phyloP scores from a whole-genome alignment of 805 yeast species.

The Blastobotrys attinorum region DNA sequence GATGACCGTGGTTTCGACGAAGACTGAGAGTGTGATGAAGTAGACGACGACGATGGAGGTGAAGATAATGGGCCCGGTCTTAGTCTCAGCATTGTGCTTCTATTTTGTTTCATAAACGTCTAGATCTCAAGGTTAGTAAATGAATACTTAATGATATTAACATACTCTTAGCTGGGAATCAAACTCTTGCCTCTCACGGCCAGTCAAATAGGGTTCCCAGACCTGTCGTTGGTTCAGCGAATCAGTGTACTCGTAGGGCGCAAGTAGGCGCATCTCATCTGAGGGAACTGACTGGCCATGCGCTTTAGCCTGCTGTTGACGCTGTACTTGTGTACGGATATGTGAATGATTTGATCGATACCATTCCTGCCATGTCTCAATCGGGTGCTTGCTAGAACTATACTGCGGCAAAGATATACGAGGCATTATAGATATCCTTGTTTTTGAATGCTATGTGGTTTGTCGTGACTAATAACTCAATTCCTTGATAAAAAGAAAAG shows the following conservation, averaged over 20 bases:
- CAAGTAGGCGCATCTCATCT: constrained; percentile 14
- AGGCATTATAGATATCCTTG: neutral
- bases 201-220: constrained; percentile 26
- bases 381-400: constrained; percentile 20
- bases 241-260: constrained; percentile 26
- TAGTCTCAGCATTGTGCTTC: constrained; percentile 17
- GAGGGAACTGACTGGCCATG: constrained; percentile 2
- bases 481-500: neutral
- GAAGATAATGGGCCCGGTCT: constrained; percentile 27
- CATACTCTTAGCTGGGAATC: constrained; percentile 23
- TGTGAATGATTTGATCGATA: constrained; percentile 15
- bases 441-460: neutral
- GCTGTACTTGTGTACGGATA: constrained; percentile 15
- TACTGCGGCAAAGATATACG: constrained; percentile 14
- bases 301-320: neutral
- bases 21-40: neutral
- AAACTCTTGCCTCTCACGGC: constrained; percentile 23
- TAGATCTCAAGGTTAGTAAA: neutral
- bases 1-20: neutral
- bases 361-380: constrained; percentile 27
- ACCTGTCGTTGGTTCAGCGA: constrained; percentile 23
- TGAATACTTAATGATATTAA: neutral
- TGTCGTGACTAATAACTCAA: too few species aligned
- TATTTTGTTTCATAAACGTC: constrained; percentile 19
- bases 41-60: constrained; percentile 1